phyloP scores from a whole-genome alignment of 768 basidiomycete genomes.

The Polyporus arcularius region DNA sequence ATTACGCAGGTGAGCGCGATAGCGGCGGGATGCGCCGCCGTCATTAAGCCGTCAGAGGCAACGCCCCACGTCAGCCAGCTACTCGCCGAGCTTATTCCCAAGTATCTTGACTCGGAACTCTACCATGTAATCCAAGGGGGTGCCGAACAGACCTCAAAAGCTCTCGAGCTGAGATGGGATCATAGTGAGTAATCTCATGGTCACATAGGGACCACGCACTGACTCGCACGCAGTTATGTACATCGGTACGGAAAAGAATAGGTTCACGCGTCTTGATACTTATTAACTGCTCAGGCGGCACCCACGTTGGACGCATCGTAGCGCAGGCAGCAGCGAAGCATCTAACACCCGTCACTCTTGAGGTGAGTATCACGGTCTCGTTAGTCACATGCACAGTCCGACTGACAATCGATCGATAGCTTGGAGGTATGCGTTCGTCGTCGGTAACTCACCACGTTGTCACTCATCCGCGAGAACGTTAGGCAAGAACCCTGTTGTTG shows the following conservation, averaged over 20 bases:
- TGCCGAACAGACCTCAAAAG: constrained; percentile 62
- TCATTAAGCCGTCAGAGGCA: constrained; percentile 79
- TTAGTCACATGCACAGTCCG: constrained; percentile 27
- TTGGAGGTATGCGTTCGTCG: constrained; percentile 42
- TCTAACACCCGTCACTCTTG: constrained; percentile 71
- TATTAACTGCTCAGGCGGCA: constrained; percentile 16
- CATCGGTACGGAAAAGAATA: background rate
- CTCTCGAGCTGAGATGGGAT: constrained; percentile 69
- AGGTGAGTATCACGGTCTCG: constrained; percentile 48
- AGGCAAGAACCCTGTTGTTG: constrained; percentile 68
- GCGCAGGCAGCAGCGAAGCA: constrained; percentile 74
- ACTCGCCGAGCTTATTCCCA: constrained; percentile 65
- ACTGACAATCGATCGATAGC: constrained; percentile 33
- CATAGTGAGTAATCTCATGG: constrained; percentile 44
- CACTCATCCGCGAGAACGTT: background rate
- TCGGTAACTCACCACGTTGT: background rate
- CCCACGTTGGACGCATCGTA: constrained; percentile 65
- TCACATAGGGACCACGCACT: background rate
- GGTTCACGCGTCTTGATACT: too few relatives aligned
- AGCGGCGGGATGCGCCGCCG: constrained; percentile 72
- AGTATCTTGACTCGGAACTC: constrained; percentile 72
- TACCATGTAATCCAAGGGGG: constrained; percentile 72
- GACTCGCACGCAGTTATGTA: constrained; percentile 12
- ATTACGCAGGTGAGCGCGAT: constrained; percentile 54
- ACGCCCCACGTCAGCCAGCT: constrained; percentile 56